Conservation (phyloP, 148 eudicot genomes). For the Rhododendron ovatum region DNA sequence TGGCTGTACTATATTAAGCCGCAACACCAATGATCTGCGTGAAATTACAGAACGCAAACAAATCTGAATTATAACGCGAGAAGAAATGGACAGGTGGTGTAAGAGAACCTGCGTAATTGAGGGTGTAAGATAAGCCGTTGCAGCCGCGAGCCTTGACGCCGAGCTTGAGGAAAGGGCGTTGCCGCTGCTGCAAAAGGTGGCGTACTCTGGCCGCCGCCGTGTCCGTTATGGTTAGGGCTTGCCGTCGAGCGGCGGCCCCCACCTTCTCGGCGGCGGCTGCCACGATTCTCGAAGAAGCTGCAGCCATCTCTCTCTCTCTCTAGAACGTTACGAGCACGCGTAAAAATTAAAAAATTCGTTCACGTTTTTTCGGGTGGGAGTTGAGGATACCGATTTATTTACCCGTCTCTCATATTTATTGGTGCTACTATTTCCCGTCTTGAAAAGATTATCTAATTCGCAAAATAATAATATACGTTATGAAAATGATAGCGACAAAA, state of each 20-base stretch:
- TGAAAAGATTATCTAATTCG: too few relatives aligned
- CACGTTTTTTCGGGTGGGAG: background rate
- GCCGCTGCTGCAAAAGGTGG: slow-evolving; percentile 33
- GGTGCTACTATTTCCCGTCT: too few relatives aligned
- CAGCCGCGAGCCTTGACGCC: slow-evolving; percentile 18
- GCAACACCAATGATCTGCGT: background rate
- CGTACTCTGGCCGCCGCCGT: slow-evolving; percentile 68
- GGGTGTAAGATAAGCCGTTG: slow-evolving; percentile 26
- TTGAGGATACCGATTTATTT: background rate
- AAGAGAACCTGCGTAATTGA: slow-evolving; percentile 19
- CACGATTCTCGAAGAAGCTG: slow-evolving; percentile 27
- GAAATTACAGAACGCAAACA: background rate
- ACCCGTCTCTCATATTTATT: too few relatives aligned
- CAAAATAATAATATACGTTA: too few relatives aligned
- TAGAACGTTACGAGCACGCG: background rate
- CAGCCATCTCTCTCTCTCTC: slow-evolving; percentile 14
- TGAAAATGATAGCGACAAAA: too few relatives aligned
- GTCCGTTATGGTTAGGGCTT: slow-evolving; percentile 56
- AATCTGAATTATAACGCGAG: background rate
- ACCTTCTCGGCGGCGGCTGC: slow-evolving; percentile 38
- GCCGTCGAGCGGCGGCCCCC: slow-evolving; percentile 47
- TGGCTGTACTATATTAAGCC: background rate
- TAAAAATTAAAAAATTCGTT: background rate
- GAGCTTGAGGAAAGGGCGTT: slow-evolving; percentile 16
- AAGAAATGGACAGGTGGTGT: background rate